Conservation (phyloP, 2,329 filamentous ascomycete species). For the Colletotrichum sp. region DNA sequence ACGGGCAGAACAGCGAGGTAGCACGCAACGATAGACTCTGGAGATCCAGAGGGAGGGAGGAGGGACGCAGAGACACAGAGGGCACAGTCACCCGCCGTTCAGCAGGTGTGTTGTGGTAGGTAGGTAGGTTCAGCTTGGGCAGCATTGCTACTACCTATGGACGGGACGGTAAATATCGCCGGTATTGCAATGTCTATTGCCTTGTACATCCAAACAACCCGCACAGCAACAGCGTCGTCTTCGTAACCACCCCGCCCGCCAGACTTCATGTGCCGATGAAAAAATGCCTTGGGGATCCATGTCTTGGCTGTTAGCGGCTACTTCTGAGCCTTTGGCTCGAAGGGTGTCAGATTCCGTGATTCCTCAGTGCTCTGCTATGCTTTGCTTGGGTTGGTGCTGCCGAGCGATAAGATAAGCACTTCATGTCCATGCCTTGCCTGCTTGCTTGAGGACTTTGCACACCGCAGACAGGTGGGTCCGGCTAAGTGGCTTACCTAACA, state of each 20-base stretch:
- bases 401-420: neutral
- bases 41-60: neutral
- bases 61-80: neutral
- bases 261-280: slow-evolving; percentile 14
- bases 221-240: neutral
- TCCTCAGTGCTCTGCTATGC: neutral
- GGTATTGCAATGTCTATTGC: neutral
- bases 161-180: neutral
- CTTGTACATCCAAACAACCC: neutral
- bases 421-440: neutral
- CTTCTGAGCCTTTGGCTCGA: neutral
- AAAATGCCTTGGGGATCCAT: slow-evolving; percentile 20
- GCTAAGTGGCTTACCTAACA: neutral
- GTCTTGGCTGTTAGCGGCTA: slow-evolving; percentile 18
- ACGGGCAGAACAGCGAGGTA: neutral
- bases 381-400: neutral
- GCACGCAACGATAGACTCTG: neutral
- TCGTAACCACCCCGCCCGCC: neutral
- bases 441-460: neutral
- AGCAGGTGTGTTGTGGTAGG: neutral
- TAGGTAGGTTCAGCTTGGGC: neutral
- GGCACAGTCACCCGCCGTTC: neutral
- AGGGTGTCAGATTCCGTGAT: slow-evolving; percentile 13
- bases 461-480: neutral
- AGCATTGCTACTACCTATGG: neutral